A percentile compares a stretch with the other conserved stretches of the same genome.
Conservation (phyloP, 2,329 filamentous ascomycete species). For the Epichloe bromicola region DNA sequence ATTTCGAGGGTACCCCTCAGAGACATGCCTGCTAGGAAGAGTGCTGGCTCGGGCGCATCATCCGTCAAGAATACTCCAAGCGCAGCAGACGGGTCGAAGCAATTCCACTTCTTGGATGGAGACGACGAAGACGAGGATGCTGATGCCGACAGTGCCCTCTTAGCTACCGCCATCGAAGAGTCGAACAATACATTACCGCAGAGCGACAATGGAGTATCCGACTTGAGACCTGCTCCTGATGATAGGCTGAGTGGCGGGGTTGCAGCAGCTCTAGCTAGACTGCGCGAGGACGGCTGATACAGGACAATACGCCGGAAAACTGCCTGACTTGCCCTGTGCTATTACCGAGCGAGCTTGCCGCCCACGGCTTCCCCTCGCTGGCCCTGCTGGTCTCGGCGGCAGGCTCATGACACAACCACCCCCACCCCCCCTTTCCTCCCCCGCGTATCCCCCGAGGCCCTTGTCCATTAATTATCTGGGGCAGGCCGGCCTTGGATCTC, state of each 20-base stretch:
- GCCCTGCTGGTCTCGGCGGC: not conserved
- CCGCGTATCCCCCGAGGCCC: not conserved
- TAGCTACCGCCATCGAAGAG: conserved; percentile 34
- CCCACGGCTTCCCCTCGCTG: not conserved
- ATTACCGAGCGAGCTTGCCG: not conserved
- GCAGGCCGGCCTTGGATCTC: not conserved
- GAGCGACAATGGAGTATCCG: conserved; percentile 12
- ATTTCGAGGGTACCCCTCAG: conserved; percentile 27
- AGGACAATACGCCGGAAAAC: conserved; percentile 2
- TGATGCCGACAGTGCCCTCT: conserved; percentile 27
- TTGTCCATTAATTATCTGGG: too few species aligned
- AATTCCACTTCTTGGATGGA: conserved; percentile 27
- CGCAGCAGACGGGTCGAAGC: conserved; percentile 10
- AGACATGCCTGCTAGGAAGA: conserved; percentile 20
- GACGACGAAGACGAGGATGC: conserved; percentile 34
- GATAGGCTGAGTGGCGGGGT: conserved; percentile 40
- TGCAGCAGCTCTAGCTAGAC: conserved; percentile 45
- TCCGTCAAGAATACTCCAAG: not conserved
- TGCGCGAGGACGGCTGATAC: conserved; percentile 30
- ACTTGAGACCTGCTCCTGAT: conserved; percentile 1
- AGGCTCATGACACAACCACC: too few species aligned
- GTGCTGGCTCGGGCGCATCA: conserved; percentile 2
- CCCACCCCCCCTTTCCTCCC: too few species aligned
- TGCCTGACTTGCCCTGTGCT: not conserved
- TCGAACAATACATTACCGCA: conserved; percentile 26